Evolutionary conservation across 257 asterid species (phyloP).

Genomic region (Phtheirospermum japonicum): DNA sequence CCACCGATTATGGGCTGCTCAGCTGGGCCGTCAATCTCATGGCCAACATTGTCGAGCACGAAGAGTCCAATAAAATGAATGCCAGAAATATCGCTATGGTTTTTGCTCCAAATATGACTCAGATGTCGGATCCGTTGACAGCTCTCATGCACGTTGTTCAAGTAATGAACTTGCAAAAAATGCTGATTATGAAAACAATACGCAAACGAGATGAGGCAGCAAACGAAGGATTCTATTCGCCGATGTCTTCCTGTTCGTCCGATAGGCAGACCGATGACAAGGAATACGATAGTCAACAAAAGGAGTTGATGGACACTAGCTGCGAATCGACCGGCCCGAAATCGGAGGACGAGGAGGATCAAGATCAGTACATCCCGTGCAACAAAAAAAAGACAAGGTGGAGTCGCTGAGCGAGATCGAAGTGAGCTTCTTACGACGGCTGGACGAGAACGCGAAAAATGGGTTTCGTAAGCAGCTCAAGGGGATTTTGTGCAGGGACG

Average conservation of each 20-base stretch:
- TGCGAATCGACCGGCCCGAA: slow-evolving; percentile 74
- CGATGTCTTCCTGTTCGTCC: slow-evolving; percentile 59
- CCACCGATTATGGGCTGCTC: slow-evolving; percentile 72
- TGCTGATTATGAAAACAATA: slow-evolving; percentile 64
- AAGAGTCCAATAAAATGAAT: too few relatives aligned
- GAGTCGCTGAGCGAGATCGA: slow-evolving; percentile 67
- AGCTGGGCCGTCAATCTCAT: too few relatives aligned
- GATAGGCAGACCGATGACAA: slow-evolving; percentile 47
- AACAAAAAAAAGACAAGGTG: slow-evolving; percentile 57
- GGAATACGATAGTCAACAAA: slow-evolving; percentile 65
- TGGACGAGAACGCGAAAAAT: slow-evolving; percentile 74
- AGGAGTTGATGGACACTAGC: slow-evolving; percentile 72
- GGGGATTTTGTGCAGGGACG: slow-evolving; percentile 58
- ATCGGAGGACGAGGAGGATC: slow-evolving; percentile 37
- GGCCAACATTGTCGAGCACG: too few relatives aligned
- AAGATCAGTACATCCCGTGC: slow-evolving; percentile 30
- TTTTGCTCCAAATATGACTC: too few relatives aligned
- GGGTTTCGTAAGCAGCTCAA: slow-evolving; percentile 75
- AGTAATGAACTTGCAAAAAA: slow-evolving; percentile 77
- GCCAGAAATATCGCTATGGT: too few relatives aligned
- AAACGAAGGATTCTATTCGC: slow-evolving; percentile 51
- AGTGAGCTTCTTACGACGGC: slow-evolving; percentile 71
- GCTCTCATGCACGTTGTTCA: too few relatives aligned
- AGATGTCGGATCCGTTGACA: too few relatives aligned
- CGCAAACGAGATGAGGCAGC: slow-evolving; percentile 76